phyloP scores from a whole-genome alignment of 73 alveolate genomes.

The Stentor coeruleus region DNA sequence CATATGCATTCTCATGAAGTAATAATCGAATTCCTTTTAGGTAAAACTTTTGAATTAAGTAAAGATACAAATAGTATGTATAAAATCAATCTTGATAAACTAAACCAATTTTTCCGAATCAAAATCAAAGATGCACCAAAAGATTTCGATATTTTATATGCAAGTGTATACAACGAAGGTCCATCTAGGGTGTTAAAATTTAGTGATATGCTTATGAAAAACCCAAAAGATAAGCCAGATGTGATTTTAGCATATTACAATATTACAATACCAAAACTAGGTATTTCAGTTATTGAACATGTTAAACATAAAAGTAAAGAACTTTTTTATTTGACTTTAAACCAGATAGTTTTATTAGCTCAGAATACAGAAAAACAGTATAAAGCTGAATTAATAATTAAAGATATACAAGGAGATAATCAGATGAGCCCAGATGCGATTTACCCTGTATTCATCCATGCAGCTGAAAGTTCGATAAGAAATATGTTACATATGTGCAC shows the following conservation, averaged over 20 bases:
- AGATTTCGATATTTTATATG: background rate
- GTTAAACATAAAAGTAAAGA: slow-evolving; percentile 35
- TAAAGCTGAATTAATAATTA: slow-evolving; percentile 32
- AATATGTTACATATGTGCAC: slow-evolving; percentile 35
- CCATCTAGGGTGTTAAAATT: background rate
- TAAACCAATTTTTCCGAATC: background rate
- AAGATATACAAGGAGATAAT: slow-evolving; percentile 46
- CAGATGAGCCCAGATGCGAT: slow-evolving; percentile 33
- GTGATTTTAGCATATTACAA: background rate
- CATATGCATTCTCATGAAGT: slow-evolving; percentile 1
- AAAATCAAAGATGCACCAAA: slow-evolving; percentile 12
- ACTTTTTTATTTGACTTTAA: slow-evolving; percentile 35
- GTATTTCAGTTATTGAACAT: slow-evolving; percentile 34
- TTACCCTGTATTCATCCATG: slow-evolving; percentile 52
- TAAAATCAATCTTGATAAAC: background rate
- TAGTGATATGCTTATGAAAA: background rate
- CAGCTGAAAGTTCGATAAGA: slow-evolving; percentile 26
- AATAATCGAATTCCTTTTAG: background rate
- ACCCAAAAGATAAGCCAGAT: background rate
- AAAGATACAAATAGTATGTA: background rate
- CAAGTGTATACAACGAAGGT: slow-evolving; percentile 6
- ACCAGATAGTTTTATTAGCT: slow-evolving; percentile 23
- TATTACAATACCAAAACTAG: slow-evolving; percentile 19
- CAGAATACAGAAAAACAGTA: slow-evolving; percentile 33
- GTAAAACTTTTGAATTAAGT: background rate